Evolutionary conservation across 257 asterid species (phyloP).

Genomic region (Hygrophila difformis): DNA sequence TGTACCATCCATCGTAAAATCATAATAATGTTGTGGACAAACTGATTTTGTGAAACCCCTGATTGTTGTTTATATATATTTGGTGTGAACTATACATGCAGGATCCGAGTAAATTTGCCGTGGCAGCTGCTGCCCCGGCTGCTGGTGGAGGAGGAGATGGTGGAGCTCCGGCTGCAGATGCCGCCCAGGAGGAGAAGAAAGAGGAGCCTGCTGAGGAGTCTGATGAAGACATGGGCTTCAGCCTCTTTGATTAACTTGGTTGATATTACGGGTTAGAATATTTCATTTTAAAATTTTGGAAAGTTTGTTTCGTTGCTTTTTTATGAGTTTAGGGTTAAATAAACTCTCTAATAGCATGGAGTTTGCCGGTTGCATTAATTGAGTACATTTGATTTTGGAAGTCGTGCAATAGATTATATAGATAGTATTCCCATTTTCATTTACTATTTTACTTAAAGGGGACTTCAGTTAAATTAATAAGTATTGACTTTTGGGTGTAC

Average conservation of each 20-base stretch:
- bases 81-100: background rate
- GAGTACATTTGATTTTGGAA: no score
- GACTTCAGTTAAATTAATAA: no score
- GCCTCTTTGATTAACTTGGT: conserved; percentile 56
- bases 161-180: conserved; percentile 41
- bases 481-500: no score
- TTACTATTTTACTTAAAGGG: no score
- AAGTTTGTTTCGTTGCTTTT: background rate
- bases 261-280: background rate
- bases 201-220: conserved; percentile 71
- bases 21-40: no score
- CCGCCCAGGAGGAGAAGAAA: conserved; percentile 61
- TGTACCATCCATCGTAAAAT: background rate
- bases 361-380: no score
- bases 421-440: no score
- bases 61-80: no score
- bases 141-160: conserved; percentile 29
- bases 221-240: conserved; percentile 77
- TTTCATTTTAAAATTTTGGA: no score
- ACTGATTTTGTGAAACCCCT: no score
- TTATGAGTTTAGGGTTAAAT: background rate
- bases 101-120: conserved; percentile 88
- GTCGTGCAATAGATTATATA: no score
- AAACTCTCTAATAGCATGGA: no score
- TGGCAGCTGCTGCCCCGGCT: conserved; percentile 46